phyloP scores from a whole-genome alignment of 2,329 filamentous ascomycete genomes.

The Cordyceps farinosa region DNA sequence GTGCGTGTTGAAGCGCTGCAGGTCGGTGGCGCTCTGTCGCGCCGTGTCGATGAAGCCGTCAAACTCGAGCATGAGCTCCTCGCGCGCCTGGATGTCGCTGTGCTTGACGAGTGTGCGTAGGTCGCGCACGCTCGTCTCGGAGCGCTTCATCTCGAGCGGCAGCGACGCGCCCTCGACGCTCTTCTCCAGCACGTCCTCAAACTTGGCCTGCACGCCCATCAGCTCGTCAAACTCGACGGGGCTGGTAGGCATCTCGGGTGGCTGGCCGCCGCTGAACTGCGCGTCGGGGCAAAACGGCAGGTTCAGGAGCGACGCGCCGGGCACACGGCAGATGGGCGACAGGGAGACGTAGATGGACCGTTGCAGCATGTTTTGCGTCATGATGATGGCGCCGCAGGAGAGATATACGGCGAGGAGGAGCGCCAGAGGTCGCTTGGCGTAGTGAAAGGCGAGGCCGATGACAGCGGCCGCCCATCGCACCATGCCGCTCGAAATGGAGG shows the following conservation, averaged over 20 bases:
- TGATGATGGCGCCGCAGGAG: constrained; percentile 53
- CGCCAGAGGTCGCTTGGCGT: constrained; percentile 62
- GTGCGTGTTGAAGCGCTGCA: constrained; percentile 73
- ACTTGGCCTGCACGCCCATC: constrained; percentile 69
- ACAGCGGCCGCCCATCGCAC: constrained; percentile 53
- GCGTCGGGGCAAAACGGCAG: constrained; percentile 59
- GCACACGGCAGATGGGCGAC: constrained; percentile 67
- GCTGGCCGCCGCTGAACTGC: neutral
- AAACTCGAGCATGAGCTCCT: constrained; percentile 72
- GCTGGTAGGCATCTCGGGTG: constrained; percentile 25
- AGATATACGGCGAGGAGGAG: constrained; percentile 60
- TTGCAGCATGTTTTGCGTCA: constrained; percentile 60
- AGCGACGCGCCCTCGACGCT: constrained; percentile 63
- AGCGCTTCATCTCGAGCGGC: constrained; percentile 75
- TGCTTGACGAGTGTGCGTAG: constrained; percentile 68
- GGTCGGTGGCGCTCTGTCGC: constrained; percentile 58
- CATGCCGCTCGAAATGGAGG: constrained; percentile 37
- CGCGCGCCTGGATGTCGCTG: constrained; percentile 62
- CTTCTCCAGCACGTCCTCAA: constrained; percentile 70
- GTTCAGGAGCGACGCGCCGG: constrained; percentile 57
- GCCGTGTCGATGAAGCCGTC: constrained; percentile 71
- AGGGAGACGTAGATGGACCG: constrained; percentile 59
- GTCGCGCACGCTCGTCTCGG: constrained; percentile 70
- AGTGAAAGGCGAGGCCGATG: constrained; percentile 55
- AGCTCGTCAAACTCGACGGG: constrained; percentile 69